Evolutionary conservation across 306 rosid species (phyloP), one percentile per base, ranked within the genome.

Genomic region (Fragaria nilgerrensis): DNA sequence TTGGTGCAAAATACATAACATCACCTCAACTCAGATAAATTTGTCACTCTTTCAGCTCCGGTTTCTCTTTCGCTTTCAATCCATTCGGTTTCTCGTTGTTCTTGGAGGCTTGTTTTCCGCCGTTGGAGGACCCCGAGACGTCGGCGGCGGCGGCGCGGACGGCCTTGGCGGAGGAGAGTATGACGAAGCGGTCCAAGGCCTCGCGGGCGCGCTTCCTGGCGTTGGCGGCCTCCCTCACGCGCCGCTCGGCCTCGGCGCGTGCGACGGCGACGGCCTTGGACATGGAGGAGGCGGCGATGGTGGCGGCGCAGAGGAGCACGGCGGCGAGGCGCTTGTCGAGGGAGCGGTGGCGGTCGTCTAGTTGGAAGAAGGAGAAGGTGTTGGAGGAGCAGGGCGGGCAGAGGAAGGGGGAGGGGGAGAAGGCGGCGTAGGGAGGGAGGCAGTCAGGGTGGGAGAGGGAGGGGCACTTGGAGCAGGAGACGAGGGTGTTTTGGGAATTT

Each of bases 391-490:
- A 93, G 2, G 88, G 83, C 7, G 94, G 92, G 65, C 98, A 93
- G 71, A 85, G 79, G 47, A 75, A 81, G 13, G 86, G 43, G 72
- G 78, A 37, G 4, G 78, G 44, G n/a, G 75, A 5, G 86, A 55
- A 2, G 90, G 49, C 17, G 80, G 82, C 1, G 76, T 10, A 20
- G 75, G 87, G 65, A 39, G 91, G 84, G 63, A 90, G 88, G 53
- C 98, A 93, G 9, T 79, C 83, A 8, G 88, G 10, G 87, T 93
- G 98, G 2, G 96, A 79, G 76, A 88, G 83, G 8, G 98, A 93
- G 69, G 96, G 85, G 79, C 98, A 93, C 39, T 87, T 89, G 68
- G 77, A 65, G 62, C 98, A 93, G 9, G 87, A 10, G 5, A 84
- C 17, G 15, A 14, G 15, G 85, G 87, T 9, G 23, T 19, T 59